Evolutionary conservation across 2,329 filamentous ascomycete genomes (phyloP).

Genomic region (Fusarium ramigenum): DNA sequence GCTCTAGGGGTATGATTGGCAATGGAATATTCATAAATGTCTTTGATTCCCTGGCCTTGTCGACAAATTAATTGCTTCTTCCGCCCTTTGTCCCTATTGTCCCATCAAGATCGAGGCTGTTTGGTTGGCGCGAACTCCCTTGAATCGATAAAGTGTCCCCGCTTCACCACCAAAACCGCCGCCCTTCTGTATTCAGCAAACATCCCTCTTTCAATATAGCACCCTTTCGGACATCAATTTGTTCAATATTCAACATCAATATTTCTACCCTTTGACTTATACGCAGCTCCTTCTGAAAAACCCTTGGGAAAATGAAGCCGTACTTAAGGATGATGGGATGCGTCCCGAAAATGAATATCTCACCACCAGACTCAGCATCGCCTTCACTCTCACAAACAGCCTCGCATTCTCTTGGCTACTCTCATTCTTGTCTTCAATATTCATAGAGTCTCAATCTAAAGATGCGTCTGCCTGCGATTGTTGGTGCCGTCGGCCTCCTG

Average conservation of each 20-base stretch:
- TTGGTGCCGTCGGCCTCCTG: conserved; percentile 42
- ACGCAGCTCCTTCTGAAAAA: conserved; percentile 6
- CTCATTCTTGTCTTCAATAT: not conserved
- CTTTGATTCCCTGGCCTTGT: conserved; percentile 9
- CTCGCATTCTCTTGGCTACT: conserved; percentile 22
- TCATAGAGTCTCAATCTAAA: not conserved
- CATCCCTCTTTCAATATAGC: conserved; percentile 23
- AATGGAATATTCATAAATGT: conserved; percentile 18
- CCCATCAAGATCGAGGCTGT: not conserved
- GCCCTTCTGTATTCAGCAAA: conserved; percentile 10
- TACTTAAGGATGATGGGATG: conserved; percentile 35
- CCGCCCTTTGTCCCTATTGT: conserved; percentile 29
- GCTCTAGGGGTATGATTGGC: not conserved
- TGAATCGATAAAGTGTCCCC: conserved; percentile 17
- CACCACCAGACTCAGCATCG: conserved; percentile 37
- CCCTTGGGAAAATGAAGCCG: conserved; percentile 34
- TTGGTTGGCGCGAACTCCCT: conserved; percentile 28
- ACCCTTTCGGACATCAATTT: conserved; percentile 7
- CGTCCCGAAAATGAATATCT: conserved; percentile 11
- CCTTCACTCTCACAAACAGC: conserved; percentile 9
- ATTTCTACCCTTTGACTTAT: conserved; percentile 28
- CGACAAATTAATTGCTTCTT: conserved; percentile 19
- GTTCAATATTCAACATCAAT: conserved; percentile 25
- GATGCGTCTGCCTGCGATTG: conserved; percentile 40
- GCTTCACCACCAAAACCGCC: conserved; percentile 9